Evolutionary conservation across 495 filamentous ascomycete genomes (phyloP), one percentile per base, ranked within the genome.

Genomic region (Podospora australis): DNA sequence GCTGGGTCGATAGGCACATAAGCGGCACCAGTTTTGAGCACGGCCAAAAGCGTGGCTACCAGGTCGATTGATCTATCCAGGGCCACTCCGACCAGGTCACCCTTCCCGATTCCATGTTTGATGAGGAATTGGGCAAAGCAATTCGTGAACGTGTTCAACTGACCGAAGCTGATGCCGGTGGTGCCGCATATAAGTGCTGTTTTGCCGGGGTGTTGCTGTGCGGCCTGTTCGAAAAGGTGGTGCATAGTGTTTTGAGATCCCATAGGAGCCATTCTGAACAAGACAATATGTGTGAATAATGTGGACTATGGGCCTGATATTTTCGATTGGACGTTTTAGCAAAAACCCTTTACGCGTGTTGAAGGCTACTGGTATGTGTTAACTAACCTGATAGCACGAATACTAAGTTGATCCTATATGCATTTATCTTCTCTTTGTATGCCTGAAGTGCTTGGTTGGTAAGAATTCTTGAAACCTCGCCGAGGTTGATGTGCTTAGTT

Each of bases 1-100:
- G 83, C 81, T 6, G 78, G 69, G 30, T 75, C 68, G 42, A 87
- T 65, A 0, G 84, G 82, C 43, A 82, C 84, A 53, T 86, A 87
- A 14, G 82, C 80, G 16, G 69, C 79, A 1, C 84, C 84, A 14
- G 79, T 75, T 54, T 81, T 81, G 16, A 84, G 67, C 25, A 85
- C 77, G 0, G 79, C 83, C 11, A 87, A 52, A 30, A 78, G 51
- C 0, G 70, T 72, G 26, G 55, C 68, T 13, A 73, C 53, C 57
- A 65, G 71, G 26, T 73, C 62, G 3, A 62, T 24, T 13, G 60
- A 42, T 0, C 74, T 58, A 8, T 60, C 45, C 47, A 59, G 53
- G 41, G 52, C 55, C 6, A 63, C 55, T 3, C 46, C 59, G 8
- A 66, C 53, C 20, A 63, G 25, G 48, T 63, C 59, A 17, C 56